Evolutionary conservation across 1,139 yeast species (phyloP).

Genomic region (Scheffersomyces parashehatae): DNA sequence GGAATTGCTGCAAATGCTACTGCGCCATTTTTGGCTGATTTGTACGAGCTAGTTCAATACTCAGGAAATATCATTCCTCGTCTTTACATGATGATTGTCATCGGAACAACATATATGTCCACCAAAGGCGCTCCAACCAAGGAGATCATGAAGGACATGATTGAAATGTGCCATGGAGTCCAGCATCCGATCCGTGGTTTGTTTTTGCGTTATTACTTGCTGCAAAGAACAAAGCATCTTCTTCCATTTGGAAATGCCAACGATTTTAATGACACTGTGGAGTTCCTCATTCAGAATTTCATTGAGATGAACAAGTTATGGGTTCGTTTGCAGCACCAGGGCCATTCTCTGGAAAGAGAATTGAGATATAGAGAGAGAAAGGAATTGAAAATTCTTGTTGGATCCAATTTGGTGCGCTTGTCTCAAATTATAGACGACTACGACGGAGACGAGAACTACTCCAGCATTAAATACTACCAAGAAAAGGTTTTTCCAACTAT

Average conservation of each 20-base stretch:
- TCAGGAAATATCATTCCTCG: slow-evolving; percentile 93
- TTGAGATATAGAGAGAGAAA: slow-evolving; percentile 77
- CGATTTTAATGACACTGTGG: slow-evolving; percentile 63
- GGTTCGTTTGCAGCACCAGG: slow-evolving; percentile 96
- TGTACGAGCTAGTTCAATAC: slow-evolving; percentile 93
- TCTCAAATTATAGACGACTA: slow-evolving; percentile 81
- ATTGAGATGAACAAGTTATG: slow-evolving; percentile 97
- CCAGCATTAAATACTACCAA: slow-evolving; percentile 52
- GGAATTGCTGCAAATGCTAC: slow-evolving; percentile 8
- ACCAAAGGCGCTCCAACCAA: slow-evolving; percentile 76
- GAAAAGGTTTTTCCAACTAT: slow-evolving; percentile 72
- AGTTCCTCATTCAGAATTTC: slow-evolving; percentile 80
- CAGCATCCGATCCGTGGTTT: slow-evolving; percentile 93
- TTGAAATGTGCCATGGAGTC: slow-evolving; percentile 98
- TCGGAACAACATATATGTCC: slow-evolving; percentile 86
- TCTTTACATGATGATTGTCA: slow-evolving; percentile 89
- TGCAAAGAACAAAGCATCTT: slow-evolving; percentile 78
- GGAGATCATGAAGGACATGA: slow-evolving; percentile 93
- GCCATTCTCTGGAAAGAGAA: slow-evolving; percentile 81
- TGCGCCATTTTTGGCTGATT: slow-evolving; percentile 78
- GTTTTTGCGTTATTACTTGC: slow-evolving; percentile 82
- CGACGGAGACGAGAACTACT: slow-evolving; percentile 35
- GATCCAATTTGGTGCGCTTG: slow-evolving; percentile 85
- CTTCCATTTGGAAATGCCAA: slow-evolving; percentile 50
- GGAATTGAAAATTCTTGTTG: slow-evolving; percentile 88